Base-by-base conservation (phyloP, 2,329 filamentous ascomycete species). In the Trichophyton mentagrophytes region DNA sequence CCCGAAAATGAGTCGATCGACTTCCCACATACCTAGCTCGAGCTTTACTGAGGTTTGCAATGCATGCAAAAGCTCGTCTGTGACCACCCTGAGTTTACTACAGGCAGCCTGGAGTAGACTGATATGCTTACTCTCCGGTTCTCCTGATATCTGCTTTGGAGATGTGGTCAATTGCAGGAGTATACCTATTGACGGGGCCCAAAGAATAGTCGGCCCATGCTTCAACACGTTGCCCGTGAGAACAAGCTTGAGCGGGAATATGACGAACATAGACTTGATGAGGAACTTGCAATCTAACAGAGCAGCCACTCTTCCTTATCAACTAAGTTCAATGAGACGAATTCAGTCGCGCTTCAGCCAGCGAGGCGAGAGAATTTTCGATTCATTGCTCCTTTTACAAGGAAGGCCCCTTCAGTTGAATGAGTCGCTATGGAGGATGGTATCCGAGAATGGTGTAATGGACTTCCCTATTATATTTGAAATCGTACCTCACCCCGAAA, bases 211-310 rank as follows among this genome's bases (percentile, higher is more conserved):
- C n/a, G 90, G 89, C 0, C 91, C 91, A 0, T 95, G 90, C 70
- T 96, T 96, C 78, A 96, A 96, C 69, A 95, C 91, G 0, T 74
- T 96, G 11, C 90, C 91, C 0, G 69, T 90, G 1, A 82, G 89
- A 27, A 74, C 84, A 15, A 73, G 83, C 36, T 63, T 88, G 8
- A 73, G 78, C 0, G 69, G 69, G 2, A 70, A 70, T 1, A 75
- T 71, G 0, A 79, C 78, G 15, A 84, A 85, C 61, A 66, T 78
- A 0, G 80, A 85, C 3, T 69, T 90, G 9, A 73, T 87, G 27
- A 81, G 80, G 61, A 70, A 74, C 1, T 77, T 89, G 1, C 86
- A 90, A 58, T 72, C 73, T 0, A 69, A 83, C 27, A 90, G 88
- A 67, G 74, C 82, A 0, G 78, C 85, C 0, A 73, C 85, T 1